phyloP scores from a whole-genome alignment of 1,139 yeast species.

The Debaryomyces nepalensis region DNA sequence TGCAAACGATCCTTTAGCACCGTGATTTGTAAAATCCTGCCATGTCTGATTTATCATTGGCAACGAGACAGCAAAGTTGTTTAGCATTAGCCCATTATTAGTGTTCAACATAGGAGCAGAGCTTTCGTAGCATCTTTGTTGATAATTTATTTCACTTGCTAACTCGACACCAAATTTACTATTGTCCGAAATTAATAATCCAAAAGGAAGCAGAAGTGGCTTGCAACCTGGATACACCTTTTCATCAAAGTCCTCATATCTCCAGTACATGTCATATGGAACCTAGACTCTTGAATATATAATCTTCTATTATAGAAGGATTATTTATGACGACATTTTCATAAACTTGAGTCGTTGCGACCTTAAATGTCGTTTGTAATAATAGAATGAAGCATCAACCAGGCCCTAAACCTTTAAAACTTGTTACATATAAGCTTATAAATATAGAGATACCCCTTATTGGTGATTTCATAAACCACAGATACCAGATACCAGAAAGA shows the following conservation, averaged over 20 bases:
- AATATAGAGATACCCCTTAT: no score
- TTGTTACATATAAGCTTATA: no score
- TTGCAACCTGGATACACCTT: slow-evolving; percentile 39
- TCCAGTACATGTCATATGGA: slow-evolving; percentile 42
- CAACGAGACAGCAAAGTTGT: slow-evolving; percentile 32
- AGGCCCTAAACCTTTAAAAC: background rate
- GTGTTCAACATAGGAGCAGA: slow-evolving; percentile 50
- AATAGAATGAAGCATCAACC: background rate
- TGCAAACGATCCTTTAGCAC: slow-evolving; percentile 49
- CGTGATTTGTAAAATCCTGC: slow-evolving; percentile 37
- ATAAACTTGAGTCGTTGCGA: slow-evolving; percentile 3
- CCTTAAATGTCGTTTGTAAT: slow-evolving; percentile 11
- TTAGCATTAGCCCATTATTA: slow-evolving; percentile 39
- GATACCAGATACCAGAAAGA: background rate
- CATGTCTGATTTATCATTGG: slow-evolving; percentile 49
- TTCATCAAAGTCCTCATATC: slow-evolving; percentile 31
- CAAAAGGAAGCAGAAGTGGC: slow-evolving; percentile 35
- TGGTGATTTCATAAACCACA: background rate
- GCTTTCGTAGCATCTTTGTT: slow-evolving; percentile 42
- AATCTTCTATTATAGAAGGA: background rate
- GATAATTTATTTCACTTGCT: slow-evolving; percentile 32
- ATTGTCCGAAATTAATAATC: slow-evolving; percentile 39
- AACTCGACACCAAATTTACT: slow-evolving; percentile 25
- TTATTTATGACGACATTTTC: slow-evolving; percentile 7
- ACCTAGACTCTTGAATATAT: background rate